Base-by-base conservation (phyloP, 192 early-diverging fungal genomes). In the Backusella parvicylindrica region DNA sequence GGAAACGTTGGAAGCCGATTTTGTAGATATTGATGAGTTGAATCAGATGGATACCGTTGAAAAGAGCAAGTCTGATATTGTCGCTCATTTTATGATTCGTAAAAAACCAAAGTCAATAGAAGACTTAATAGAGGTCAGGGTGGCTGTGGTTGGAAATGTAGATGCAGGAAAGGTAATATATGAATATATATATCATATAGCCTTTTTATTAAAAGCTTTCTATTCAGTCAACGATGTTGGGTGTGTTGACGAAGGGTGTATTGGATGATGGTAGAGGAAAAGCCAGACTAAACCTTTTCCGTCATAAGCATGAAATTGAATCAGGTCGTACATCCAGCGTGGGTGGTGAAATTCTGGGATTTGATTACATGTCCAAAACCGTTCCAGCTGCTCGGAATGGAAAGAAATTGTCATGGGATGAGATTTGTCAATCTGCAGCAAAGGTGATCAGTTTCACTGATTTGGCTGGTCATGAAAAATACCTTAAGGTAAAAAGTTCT, bases 261-360 rank as follows among this genome's bases (percentile, higher is more conserved):
- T 86, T 98, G 43, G 96, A 98, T 83, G 95, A 98, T 83, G 96
- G 96, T 16, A 89, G 95, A 37, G 96, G 96, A 60, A 94, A 91
- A 68, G 94, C 94, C 7, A 92, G 96, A 37, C 83, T 96, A 35
- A 95, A 96, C 72, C 85, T 98, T 33, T 97, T 97, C 79, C 79
- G 86, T 7, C 94, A 96, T 82, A 94, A 95, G 83, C 96, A 98
- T 78, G 96, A 98, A 75, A 83, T 95, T 21, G 95, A 98, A 70
- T 90, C 90, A 6, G 96, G 96, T 18, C 86, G 96, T 47, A 98
- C 96, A 18, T 95, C 93, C 7, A 94, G 93, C 7, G 93, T 96
- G 1, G 94, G 96, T 6, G 84, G 93, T 77, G 96, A 98, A 82
- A 95, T 97, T 71, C 85, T 98, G 81, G 96, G 95, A 0, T 98